Percentiles rank a stretch among this genome's conserved stretches.
phyloP scores from a whole-genome alignment of 2,329 filamentous ascomycete genomes.

The Penicillium sp. region DNA sequence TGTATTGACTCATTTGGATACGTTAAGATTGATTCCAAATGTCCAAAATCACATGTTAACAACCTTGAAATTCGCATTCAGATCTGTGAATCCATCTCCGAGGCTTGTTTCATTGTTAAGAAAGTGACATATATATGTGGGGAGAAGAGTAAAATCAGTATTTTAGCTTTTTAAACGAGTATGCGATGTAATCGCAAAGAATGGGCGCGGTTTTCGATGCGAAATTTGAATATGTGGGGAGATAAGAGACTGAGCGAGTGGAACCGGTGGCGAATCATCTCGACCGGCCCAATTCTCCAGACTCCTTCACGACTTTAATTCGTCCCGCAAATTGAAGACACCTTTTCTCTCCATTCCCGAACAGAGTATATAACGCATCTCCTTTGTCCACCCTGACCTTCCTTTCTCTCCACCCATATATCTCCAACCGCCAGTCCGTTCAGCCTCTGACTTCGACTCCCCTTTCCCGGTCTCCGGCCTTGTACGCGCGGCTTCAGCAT shows the following conservation, averaged over 20 bases:
- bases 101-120: too few species aligned
- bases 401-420: neutral
- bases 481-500: constrained; percentile 11
- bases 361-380: neutral
- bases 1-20: too few species aligned
- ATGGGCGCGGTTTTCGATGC: neutral
- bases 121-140: too few species aligned
- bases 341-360: neutral
- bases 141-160: too few species aligned
- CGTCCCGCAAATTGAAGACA: neutral
- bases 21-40: too few species aligned
- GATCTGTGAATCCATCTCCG: too few species aligned
- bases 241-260: constrained; percentile 8
- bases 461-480: constrained; percentile 4
- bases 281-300: constrained; percentile 18
- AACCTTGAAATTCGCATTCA: too few species aligned
- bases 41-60: too few species aligned
- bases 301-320: constrained; percentile 11
- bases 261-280: constrained; percentile 25
- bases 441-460: constrained; percentile 1
- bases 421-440: neutral
- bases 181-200: neutral
- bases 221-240: constrained; percentile 3
- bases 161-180: neutral
- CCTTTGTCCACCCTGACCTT: neutral